Evolutionary conservation across 257 asterid genomes (phyloP).

Genomic region (Plectranthus barbatus): DNA sequence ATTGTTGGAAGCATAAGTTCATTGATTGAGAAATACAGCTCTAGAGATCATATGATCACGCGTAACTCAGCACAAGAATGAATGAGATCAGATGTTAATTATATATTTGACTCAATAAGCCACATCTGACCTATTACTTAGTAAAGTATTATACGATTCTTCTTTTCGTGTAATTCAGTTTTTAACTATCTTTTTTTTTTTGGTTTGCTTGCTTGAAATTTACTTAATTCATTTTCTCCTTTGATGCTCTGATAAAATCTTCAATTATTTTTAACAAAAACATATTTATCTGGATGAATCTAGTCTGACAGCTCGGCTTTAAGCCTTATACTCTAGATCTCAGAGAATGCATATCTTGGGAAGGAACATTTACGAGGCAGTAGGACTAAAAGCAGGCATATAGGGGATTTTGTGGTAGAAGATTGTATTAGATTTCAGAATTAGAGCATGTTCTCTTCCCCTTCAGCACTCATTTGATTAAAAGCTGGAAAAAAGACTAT

Average conservation of each 20-base stretch:
- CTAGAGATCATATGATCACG: conserved; percentile 26
- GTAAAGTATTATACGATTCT: neutral
- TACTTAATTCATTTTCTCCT: neutral
- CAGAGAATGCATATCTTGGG: neutral
- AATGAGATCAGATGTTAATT: neutral
- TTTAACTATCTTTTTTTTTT: neutral
- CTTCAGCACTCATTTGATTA: neutral
- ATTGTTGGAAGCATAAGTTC: conserved; percentile 42
- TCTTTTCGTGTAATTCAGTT: neutral
- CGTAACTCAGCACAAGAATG: conserved; percentile 32
- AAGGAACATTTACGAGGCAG: neutral
- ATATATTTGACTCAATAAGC: neutral
- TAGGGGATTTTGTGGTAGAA: too few species aligned
- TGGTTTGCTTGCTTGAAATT: too few species aligned
- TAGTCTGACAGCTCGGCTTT: neutral
- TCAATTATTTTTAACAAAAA: neutral
- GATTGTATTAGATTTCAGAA: neutral
- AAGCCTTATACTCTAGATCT: neutral
- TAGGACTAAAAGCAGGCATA: neutral
- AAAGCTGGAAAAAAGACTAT: neutral
- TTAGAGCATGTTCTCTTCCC: neutral
- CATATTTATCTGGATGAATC: neutral
- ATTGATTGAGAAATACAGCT: conserved; percentile 31
- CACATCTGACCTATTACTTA: neutral
- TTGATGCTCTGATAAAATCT: neutral